These are phyloP conservation scores for Albugo laibachii DNA, from an alignment of 352 stramenopile species.

Conservation along the genomic window DNA sequence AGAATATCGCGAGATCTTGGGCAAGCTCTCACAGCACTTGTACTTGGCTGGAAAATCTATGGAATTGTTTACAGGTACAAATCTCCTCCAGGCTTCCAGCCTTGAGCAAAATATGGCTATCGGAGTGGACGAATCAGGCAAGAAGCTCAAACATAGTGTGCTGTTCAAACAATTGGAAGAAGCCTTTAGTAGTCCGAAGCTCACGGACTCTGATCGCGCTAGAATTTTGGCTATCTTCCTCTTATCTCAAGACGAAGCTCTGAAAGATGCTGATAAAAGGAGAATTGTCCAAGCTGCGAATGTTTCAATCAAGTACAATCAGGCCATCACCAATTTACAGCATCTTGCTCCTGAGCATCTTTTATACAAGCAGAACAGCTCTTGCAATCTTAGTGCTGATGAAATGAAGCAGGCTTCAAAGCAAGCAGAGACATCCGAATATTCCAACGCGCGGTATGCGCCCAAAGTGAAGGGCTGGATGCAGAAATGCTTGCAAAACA, in stretches of 20 bases:
- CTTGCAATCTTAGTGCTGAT: constrained; percentile 24
- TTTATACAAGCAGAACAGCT: constrained; percentile 51
- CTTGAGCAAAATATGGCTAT: constrained; percentile 91
- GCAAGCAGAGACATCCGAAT: constrained; percentile 38
- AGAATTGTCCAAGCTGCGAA: constrained; percentile 73
- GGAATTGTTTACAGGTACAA: constrained; percentile 78
- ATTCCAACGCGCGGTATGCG: constrained; percentile 62
- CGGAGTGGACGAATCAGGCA: constrained; percentile 84
- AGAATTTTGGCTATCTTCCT: constrained; percentile 86
- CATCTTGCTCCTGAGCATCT: constrained; percentile 18
- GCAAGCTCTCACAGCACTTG: constrained; percentile 89
- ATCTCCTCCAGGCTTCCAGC: constrained; percentile 81
- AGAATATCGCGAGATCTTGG: constrained; percentile 89
- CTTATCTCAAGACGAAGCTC: constrained; percentile 71
- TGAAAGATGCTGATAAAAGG: constrained; percentile 73
- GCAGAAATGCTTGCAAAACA: constrained; percentile 34
- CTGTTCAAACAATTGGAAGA: constrained; percentile 81
- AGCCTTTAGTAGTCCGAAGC: constrained; percentile 60
- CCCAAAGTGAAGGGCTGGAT: constrained; percentile 47
- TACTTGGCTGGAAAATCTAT: constrained; percentile 88
- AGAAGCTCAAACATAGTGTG: constrained; percentile 67
- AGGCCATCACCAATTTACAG: constrained; percentile 40
- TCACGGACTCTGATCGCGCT: constrained; percentile 66
- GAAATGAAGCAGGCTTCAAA: constrained; percentile 47
- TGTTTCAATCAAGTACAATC: constrained; percentile 46